Evolutionary conservation across 1,284 basidiomycete genomes (phyloP).

Genomic region (Marasmius fiardii): DNA sequence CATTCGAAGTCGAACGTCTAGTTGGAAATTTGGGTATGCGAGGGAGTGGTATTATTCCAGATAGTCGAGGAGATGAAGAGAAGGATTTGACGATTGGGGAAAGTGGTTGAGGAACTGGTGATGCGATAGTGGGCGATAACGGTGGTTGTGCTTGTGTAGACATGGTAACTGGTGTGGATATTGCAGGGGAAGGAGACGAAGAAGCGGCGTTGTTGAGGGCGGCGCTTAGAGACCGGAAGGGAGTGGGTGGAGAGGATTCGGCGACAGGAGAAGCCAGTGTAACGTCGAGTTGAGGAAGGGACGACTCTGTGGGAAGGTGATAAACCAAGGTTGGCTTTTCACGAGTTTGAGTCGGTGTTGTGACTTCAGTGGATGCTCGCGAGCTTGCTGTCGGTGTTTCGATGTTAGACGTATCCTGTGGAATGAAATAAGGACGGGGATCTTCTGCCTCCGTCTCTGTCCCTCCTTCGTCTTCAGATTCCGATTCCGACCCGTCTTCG

Average conservation of each 20-base stretch:
- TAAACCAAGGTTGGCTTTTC: neutral
- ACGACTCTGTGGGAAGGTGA: neutral
- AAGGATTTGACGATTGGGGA: neutral
- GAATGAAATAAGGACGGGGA: neutral
- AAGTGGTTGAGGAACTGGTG: neutral
- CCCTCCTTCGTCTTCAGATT: constrained; percentile 27
- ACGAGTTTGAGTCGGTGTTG: neutral
- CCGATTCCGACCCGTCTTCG: constrained; percentile 1
- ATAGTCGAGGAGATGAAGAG: neutral
- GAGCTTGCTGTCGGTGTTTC: neutral
- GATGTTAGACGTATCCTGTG: constrained; percentile 16
- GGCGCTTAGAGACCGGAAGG: too few species aligned
- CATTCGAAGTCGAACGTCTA: neutral
- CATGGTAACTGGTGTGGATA: too few species aligned
- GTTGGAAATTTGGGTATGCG: constrained; percentile 2
- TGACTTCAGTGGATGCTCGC: neutral
- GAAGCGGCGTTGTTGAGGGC: too few species aligned
- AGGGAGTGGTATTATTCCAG: constrained; percentile 1
- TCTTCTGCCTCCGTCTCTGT: constrained; percentile 18
- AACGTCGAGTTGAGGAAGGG: constrained; percentile 18
- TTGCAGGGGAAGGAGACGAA: too few species aligned
- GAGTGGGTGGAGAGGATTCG: neutral
- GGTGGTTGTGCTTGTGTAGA: too few species aligned
- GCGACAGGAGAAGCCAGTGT: constrained; percentile 14
- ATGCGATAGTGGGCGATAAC: neutral